Evolutionary conservation across 257 asterid species (phyloP).

Genomic region (Rhazya stricta): DNA sequence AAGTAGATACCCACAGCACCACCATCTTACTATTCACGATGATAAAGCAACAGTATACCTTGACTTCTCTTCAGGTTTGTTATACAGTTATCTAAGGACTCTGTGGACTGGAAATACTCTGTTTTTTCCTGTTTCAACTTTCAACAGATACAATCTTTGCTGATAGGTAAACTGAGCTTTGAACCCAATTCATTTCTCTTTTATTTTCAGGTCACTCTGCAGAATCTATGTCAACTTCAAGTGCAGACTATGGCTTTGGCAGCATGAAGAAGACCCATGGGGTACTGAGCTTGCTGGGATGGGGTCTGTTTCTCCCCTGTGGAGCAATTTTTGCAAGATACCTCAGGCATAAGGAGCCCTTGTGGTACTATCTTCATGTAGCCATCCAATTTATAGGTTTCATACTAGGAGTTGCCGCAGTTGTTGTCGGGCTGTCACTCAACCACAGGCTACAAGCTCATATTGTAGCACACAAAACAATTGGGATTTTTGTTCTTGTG

Average conservation of each 20-base stretch:
- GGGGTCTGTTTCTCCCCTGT: constrained; percentile 77
- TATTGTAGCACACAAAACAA: constrained; percentile 73
- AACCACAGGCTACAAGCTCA: constrained; percentile 46
- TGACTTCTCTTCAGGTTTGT: constrained; percentile 77
- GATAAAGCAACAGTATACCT: constrained; percentile 55
- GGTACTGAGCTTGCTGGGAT: constrained; percentile 52
- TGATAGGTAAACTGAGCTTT: neutral
- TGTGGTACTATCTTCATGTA: constrained; percentile 82
- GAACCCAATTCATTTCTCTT: constrained; percentile 1
- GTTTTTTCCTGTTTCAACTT: neutral
- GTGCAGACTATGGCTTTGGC: constrained; percentile 16
- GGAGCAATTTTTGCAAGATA: constrained; percentile 82
- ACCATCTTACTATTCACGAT: constrained; percentile 63
- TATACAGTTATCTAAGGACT: neutral
- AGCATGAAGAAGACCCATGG: constrained; percentile 76
- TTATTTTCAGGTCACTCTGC: constrained; percentile 36
- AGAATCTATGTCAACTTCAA: constrained; percentile 22
- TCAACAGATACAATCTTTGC: no score
- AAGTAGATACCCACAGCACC: constrained; percentile 70
- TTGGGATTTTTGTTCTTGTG: constrained; percentile 66
- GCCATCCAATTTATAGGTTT: constrained; percentile 62
- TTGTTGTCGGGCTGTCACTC: constrained; percentile 62
- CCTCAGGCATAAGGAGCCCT: constrained; percentile 49
- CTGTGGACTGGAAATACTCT: neutral
- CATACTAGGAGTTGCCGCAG: constrained; percentile 66